A percentile compares a stretch with the other conserved stretches of the same genome.
phyloP scores from a whole-genome alignment of 768 basidiomycete genomes.

The Lentinula sp. region DNA sequence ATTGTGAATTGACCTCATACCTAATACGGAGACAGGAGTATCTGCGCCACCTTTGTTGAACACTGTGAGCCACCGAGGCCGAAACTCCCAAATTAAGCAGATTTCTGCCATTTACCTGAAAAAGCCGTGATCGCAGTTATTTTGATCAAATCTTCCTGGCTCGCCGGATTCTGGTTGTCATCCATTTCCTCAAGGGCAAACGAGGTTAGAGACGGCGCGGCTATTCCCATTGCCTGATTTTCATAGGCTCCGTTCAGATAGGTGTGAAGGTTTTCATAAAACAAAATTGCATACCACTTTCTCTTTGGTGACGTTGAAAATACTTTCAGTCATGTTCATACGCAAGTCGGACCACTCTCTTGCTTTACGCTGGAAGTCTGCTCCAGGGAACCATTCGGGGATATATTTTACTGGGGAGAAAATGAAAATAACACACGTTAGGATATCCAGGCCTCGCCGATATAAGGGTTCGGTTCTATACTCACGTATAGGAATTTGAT shows the following conservation, averaged over 20 bases:
- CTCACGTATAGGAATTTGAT: conserved; percentile 26
- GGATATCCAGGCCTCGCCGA: background rate
- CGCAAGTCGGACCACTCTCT: conserved; percentile 24
- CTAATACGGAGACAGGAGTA: background rate
- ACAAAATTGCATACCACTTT: conserved; percentile 18
- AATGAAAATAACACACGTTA: background rate
- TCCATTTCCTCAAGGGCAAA: conserved; percentile 5
- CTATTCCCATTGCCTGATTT: conserved; percentile 8
- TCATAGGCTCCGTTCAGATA: background rate
- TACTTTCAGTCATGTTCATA: conserved; percentile 24
- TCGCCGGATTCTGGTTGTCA: background rate
- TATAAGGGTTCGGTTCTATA: background rate
- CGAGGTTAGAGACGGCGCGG: conserved; percentile 9
- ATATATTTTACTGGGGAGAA: conserved; percentile 25
- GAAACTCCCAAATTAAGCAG: too few relatives aligned
- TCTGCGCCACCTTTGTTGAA: background rate
- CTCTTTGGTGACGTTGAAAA: conserved; percentile 22
- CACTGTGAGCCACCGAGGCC: background rate
- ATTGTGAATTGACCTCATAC: background rate
- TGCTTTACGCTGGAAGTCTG: conserved; percentile 30
- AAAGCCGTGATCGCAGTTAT: conserved; percentile 21
- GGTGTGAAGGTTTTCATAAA: background rate
- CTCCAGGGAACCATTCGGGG: conserved; percentile 38
- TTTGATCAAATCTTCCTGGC: conserved; percentile 9
- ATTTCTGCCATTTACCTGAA: conserved; percentile 6